Conservation (phyloP, 1,284 basidiomycete genomes). For the Mycosarcoma maydis region DNA sequence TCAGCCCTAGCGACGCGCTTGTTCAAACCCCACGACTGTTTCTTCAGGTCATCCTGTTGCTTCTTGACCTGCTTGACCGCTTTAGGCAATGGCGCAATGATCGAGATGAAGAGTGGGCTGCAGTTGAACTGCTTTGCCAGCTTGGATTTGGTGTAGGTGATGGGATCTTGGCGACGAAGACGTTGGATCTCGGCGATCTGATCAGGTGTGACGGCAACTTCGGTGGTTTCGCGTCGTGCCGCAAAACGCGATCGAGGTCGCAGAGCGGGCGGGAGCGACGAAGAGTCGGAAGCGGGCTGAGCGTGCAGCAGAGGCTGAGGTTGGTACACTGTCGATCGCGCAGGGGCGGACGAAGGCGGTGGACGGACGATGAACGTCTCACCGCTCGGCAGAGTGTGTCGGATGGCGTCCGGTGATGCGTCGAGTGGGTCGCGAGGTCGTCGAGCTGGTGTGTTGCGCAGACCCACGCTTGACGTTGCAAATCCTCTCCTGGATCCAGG, state of each 20-base stretch:
- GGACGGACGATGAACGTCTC: constrained; percentile 63
- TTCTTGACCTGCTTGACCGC: constrained; percentile 36
- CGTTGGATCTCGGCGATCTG: constrained; percentile 58
- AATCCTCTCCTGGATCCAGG: constrained; percentile 40
- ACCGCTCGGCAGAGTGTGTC: constrained; percentile 52
- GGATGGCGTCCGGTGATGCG: constrained; percentile 42
- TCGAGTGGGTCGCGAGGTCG: constrained; percentile 62
- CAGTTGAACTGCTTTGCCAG: constrained; percentile 58
- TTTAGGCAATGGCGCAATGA: constrained; percentile 58
- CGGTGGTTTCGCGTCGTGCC: not conserved
- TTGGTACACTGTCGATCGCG: constrained; percentile 36
- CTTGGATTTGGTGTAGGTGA: constrained; percentile 43
- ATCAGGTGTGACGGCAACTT: constrained; percentile 29
- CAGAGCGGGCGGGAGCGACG: constrained; percentile 43
- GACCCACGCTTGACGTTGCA: constrained; percentile 30
- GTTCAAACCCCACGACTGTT: constrained; percentile 56
- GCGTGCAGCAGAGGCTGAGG: constrained; percentile 45
- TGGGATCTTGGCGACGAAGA: constrained; percentile 52
- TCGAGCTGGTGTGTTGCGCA: constrained; percentile 58
- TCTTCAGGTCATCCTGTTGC: constrained; percentile 41
- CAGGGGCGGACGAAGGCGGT: constrained; percentile 42
- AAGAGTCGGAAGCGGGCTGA: constrained; percentile 9
- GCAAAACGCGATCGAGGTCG: constrained; percentile 21
- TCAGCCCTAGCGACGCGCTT: constrained; percentile 53
- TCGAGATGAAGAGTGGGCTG: constrained; percentile 56